Conservation (phyloP, 495 filamentous ascomycete species). For the Aspergillus leporis region DNA sequence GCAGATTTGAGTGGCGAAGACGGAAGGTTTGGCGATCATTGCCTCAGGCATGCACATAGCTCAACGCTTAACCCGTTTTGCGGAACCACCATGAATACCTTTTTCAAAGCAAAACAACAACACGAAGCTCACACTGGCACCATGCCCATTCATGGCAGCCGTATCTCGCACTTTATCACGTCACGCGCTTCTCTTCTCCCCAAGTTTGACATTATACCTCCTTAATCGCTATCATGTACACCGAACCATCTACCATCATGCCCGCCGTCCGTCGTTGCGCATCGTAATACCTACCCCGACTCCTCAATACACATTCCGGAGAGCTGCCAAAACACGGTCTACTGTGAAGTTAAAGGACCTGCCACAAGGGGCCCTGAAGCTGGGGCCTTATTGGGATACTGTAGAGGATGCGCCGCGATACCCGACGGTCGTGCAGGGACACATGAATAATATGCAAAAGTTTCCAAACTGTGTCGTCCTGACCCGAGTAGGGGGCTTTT, state of each 20-base stretch:
- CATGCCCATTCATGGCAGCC: conserved; percentile 24
- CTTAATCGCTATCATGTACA: conserved; percentile 26
- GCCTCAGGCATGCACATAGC: conserved; percentile 9
- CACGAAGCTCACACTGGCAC: not conserved
- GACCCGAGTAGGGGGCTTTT: conserved; percentile 91
- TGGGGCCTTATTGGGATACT: conserved; percentile 45
- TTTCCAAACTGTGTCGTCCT: conserved; percentile 87
- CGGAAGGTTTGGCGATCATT: conserved; percentile 34
- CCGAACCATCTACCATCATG: conserved; percentile 38
- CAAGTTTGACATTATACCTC: not conserved
- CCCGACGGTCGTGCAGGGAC: conserved; percentile 85
- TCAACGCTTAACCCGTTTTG: conserved; percentile 3
- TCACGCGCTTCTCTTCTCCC: conserved; percentile 4
- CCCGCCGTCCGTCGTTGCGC: conserved; percentile 25
- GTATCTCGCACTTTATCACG: conserved; percentile 15
- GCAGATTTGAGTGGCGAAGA: conserved; percentile 49
- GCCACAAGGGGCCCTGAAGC: conserved; percentile 59
- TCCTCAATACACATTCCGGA: conserved; percentile 17
- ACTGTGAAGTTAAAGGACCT: conserved; percentile 63
- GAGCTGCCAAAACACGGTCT: conserved; percentile 54
- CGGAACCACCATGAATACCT: no score
- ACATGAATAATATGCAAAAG: conserved; percentile 84
- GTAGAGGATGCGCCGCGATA: conserved; percentile 62
- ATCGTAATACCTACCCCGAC: conserved; percentile 18
- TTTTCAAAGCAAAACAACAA: not conserved